Evolutionary conservation across 305 asterid species (phyloP), one percentile per base, ranked within the genome.

Genomic region (Caryopteris hybrid): DNA sequence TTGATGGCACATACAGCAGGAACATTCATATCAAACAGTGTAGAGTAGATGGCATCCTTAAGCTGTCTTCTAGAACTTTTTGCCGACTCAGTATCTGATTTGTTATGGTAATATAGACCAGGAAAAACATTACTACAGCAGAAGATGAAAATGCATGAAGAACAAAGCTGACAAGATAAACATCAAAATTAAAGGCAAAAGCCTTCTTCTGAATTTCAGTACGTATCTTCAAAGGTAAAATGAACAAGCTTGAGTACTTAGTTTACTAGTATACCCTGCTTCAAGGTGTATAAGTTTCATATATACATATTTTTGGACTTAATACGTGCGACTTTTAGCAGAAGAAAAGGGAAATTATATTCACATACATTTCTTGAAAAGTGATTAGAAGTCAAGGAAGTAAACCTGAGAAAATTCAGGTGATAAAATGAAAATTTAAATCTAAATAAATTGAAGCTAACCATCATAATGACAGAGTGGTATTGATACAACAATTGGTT

Each of bases 1-100:
- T 81, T 84, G 81, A 94, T 81, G 72, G 98, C 96, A 85, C 98
- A 94, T 46, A 94, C 94, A 70, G 97, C 95, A 70, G 98, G 99
- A 77, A 89, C 96, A 74, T 94, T 80, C 97, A 94, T 79, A 74
- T 91, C 96, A 78, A 94, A 94, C 61, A 94, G 82, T 54, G 98
- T 83, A 16, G 94, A 52, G 78, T 84, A 83, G 64, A 94, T 88
- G 67, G 92, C 87, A 65, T 91, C 92, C 75, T 79, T 80, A 55
- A 91, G 87, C 81, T 88, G 97, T 55, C 81, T 81, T 79, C 96
- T 70, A 46, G 98, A 86, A 61, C 83, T 68, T 83, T 68, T 86
- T 75, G 93, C 97, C n/a, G 90, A 74, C 70, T 83, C 96, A 1
- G 86, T 86, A 84, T 89, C 99, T 94, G 79, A 67, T 77, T 75